Conservation (phyloP, 148 eudicot genomes). For the Limonium bicolor region DNA sequence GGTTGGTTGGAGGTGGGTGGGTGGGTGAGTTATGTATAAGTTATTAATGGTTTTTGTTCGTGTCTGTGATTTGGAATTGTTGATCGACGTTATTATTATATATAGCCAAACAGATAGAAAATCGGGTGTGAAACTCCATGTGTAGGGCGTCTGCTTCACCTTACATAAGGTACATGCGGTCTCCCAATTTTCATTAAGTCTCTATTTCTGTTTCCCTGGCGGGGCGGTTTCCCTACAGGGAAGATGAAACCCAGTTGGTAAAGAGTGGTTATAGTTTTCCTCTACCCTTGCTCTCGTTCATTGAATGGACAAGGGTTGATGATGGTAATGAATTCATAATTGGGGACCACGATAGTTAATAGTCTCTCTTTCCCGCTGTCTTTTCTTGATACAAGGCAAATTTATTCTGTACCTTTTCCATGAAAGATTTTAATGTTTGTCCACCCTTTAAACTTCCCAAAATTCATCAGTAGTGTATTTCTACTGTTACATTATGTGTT, state of each 20-base stretch:
- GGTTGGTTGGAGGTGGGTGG: constrained; percentile 17
- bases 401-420: too few species aligned
- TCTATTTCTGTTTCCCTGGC: background rate
- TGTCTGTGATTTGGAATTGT: background rate
- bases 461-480: too few species aligned
- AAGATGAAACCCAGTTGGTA: background rate
- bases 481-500: too few species aligned
- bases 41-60: background rate
- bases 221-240: background rate
- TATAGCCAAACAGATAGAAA: constrained; percentile 19
- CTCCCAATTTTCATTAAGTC: background rate
- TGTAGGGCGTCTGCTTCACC: constrained; percentile 36
- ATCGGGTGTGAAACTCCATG: constrained; percentile 44
- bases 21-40: background rate
- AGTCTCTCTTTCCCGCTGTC: too few species aligned
- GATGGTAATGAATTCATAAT: background rate
- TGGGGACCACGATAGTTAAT: background rate
- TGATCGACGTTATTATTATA: background rate
- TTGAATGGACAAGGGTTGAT: background rate
- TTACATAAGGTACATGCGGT: constrained; percentile 42
- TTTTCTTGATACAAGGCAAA: too few species aligned
- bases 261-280: background rate
- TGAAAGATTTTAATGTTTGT: too few species aligned
- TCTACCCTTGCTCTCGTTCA: background rate
- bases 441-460: too few species aligned